These are phyloP conservation scores for Telopea speciosissima DNA, from an alignment of 177 flowering plant species.

Conservation along the genomic window DNA sequence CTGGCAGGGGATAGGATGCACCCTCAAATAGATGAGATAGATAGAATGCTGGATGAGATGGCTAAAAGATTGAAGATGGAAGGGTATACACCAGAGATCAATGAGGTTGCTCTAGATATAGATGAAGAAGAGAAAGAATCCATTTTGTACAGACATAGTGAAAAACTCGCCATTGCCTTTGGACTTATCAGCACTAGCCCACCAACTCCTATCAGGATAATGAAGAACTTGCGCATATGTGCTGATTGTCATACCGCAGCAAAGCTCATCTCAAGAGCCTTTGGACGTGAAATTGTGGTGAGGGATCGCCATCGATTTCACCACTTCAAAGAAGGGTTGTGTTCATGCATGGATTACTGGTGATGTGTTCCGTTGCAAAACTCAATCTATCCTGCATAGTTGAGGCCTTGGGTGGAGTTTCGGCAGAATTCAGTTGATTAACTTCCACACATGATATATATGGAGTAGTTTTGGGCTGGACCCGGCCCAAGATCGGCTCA, in stretches of 20 bases:
- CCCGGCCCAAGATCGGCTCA: no score
- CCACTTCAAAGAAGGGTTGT: background rate
- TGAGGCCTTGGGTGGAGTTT: no score
- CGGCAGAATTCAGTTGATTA: no score
- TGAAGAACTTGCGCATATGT: background rate
- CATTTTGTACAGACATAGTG: background rate
- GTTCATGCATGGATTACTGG: background rate
- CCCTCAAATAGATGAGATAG: background rate
- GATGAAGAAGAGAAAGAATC: background rate
- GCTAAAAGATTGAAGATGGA: background rate
- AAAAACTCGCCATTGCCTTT: background rate
- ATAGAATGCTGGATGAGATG: background rate
- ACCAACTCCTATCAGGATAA: background rate
- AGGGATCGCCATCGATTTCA: background rate
- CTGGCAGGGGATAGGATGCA: background rate
- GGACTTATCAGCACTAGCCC: background rate
- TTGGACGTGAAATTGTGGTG: background rate
- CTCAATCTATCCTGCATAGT: background rate
- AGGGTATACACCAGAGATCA: background rate
- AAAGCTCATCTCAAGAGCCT: background rate
- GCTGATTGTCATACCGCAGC: background rate
- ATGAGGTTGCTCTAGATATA: background rate
- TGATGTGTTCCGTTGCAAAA: background rate
- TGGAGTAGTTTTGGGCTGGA: no score
- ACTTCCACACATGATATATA: no score